Base-by-base conservation (phyloP, 192 early-diverging fungal genomes). In the Linnemannia elongata region DNA sequence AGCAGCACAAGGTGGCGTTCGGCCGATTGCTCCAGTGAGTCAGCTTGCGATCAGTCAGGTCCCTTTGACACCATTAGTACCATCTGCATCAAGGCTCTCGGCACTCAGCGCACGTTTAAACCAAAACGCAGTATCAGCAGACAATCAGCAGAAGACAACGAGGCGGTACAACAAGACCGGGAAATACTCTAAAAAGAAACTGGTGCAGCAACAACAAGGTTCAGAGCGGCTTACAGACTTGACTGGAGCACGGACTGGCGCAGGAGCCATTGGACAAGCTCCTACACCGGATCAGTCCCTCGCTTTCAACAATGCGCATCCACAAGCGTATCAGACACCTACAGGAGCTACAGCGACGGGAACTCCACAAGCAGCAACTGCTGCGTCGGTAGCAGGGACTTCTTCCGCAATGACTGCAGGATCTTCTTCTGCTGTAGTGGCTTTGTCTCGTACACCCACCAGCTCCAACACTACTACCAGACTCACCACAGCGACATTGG, bases 131-230 rank as follows among this genome's bases (percentile, higher is more conserved):
- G 12, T 30, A 60, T 9, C n/a, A 24, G 22, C 76, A 18, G 52
- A 83, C 18, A 49, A 38, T 12, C 81, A 82, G 38, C 74, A 75
- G 36, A 92, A 92, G 79, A 89, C 91, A 6, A 93, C 92, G 3
- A 63, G 92, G 30, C 88, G 88, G 70, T 93, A 93, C 55, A 84
- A 87, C 54, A 93, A 93, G 57, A 93, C 92, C n/a, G 92, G 92
- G 52, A 90, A 90, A 60, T 93, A 93, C 39, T 92, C 92, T 3
- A 93, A 93, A 69, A 93, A 93, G 78, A 83, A 89, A 20, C 82
- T 77, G 30, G 17, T 55, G 38, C 82, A 83, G 57, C 87, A 88
- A 39, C 70, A 79, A 49, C 13, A 42, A 24, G 82, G 79, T 76
- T 54, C 42, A 8, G 69, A 66, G 60, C 27, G 60, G 4, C 30